Evolutionary conservation across 2,329 filamentous ascomycete genomes (phyloP), one percentile per base, ranked within the genome.

Genomic region (Beauveria bassiana): DNA sequence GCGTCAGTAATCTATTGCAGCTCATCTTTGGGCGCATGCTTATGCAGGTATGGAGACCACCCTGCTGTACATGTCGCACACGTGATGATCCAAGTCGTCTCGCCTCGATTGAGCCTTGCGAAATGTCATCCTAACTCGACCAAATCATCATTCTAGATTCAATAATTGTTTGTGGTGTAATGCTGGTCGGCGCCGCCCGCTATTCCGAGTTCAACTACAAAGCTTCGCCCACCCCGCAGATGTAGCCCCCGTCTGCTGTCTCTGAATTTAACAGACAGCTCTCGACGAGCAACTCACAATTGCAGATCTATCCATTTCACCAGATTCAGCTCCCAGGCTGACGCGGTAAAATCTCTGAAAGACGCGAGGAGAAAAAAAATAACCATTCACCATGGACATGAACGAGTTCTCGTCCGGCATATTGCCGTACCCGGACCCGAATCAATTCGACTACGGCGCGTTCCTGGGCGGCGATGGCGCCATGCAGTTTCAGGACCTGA

Each of bases 371-470:
- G 3, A 50, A 28, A n/a, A 3, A 8, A 49, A 24, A 34, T 26
- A 16, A 2, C 47, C 24, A 1, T 45, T 46, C 46, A 22, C 56
- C 46, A 74, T 74, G 72, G 70, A 73, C 55, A 60, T 72, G 57
- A 67, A 69, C 22, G 64, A 64, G 1, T 68, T 72, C 52, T 59
- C 68, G 2, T 42, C 67, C 1, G 69, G 64, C 40, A 67, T 74
- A 40, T 66, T 77, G 28, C 62, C 68, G 31, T 70, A 73, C 56
- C 62, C 67, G 7, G 69, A 70, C 5, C 67, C 70, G n/a, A 46
- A 67, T 5, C 67, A 74, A 16, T 77, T 77, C 51, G 75, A 77
- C 66, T 77, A 77, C 50, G 68, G 67, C 9, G 69, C 70, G 50
- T 78, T 77, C 59, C 69, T 79, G 26, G 70, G 74, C 40, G 66